Conservation (phyloP, 2,329 filamentous ascomycete genomes). For the Trichoderma brevicompactum region DNA sequence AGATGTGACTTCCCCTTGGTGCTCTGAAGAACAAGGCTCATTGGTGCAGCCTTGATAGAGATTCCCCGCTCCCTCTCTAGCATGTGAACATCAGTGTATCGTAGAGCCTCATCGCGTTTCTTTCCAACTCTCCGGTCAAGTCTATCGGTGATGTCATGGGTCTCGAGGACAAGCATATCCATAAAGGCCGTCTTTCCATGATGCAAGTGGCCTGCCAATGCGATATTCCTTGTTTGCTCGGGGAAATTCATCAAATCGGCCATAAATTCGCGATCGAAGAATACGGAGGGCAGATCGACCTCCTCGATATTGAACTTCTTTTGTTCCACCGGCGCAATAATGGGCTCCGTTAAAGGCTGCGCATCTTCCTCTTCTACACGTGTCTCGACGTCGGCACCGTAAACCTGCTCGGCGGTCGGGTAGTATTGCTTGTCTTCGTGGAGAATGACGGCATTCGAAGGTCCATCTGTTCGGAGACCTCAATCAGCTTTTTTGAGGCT, state of each 20-base stretch:
- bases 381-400: slow-evolving; percentile 92
- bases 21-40: slow-evolving; percentile 87
- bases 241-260: slow-evolving; percentile 95
- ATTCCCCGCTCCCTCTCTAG: slow-evolving; percentile 87
- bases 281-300: slow-evolving; percentile 83
- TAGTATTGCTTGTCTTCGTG: slow-evolving; percentile 99
- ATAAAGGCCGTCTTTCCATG: slow-evolving; percentile 98
- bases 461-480: slow-evolving; percentile 60
- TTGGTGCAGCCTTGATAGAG: slow-evolving; percentile 90
- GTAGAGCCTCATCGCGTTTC: slow-evolving; percentile 83
- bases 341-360: slow-evolving; percentile 88
- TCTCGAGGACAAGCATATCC: slow-evolving; percentile 97
- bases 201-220: slow-evolving; percentile 88
- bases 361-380: slow-evolving; percentile 97
- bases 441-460: slow-evolving; percentile 94
- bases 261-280: slow-evolving; percentile 90
- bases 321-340: slow-evolving; percentile 88
- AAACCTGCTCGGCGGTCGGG: slow-evolving; percentile 94
- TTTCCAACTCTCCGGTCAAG: slow-evolving; percentile 81
- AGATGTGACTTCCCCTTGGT: slow-evolving; percentile 94
- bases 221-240: slow-evolving; percentile 90
- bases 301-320: slow-evolving; percentile 98
- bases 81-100: slow-evolving; percentile 92
- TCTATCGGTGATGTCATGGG: slow-evolving; percentile 81
- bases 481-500: slow-evolving; percentile 1